Base-by-base conservation (phyloP, 768 basidiomycete species). In the Termitomyces sp. region DNA sequence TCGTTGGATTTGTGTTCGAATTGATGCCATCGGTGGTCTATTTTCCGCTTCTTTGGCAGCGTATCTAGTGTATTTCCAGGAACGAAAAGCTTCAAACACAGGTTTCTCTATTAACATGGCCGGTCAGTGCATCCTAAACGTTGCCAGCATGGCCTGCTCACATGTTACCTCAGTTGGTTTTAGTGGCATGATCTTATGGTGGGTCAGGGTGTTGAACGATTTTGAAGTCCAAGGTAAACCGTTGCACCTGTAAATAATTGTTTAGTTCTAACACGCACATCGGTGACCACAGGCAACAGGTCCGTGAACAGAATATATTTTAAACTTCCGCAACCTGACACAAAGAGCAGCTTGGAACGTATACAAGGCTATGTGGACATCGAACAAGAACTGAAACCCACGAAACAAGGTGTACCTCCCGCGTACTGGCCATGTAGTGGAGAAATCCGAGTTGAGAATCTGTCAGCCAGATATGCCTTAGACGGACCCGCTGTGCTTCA, bases 361-460 rank as follows among this genome's bases (percentile, higher is more conserved):
- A 85, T 93, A 1, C 80, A 87, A 55, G 86, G 68, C 1, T 87
- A 83, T 64, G 66, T 86, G n/a, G 64, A 72, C 34, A 83, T 85
- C 55, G 84, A 86, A 37, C 81, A 83, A 51, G 85, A 87, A 64
- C 75, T 76, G 5, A 67, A 71, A 55, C 57, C 75, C 3, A 72
- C 72, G 0, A 57, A 68, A n/a, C 56, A 64, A 10, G 78, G 79
- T 42, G 68, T 71, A 37, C 86, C 86, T 3, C 85, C 87, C 2
- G 85, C 86, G 0, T 77, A 83, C 58, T 88, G 87, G 86, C 86
- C 86, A 0, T 72, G 80, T 10, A 81, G 79, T 16, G 86, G 86
- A 12, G 71, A 77, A 27, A 72, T 88, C 36, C 67, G 72, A 6
- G 79, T 81, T 3, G 79, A 84, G 54, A 78, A 79, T 18, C 67